These are phyloP conservation scores for Chaetomiaceae sp. DNA, from an alignment of 2,329 filamentous ascomycete genomes.

Conservation along the genomic window DNA sequence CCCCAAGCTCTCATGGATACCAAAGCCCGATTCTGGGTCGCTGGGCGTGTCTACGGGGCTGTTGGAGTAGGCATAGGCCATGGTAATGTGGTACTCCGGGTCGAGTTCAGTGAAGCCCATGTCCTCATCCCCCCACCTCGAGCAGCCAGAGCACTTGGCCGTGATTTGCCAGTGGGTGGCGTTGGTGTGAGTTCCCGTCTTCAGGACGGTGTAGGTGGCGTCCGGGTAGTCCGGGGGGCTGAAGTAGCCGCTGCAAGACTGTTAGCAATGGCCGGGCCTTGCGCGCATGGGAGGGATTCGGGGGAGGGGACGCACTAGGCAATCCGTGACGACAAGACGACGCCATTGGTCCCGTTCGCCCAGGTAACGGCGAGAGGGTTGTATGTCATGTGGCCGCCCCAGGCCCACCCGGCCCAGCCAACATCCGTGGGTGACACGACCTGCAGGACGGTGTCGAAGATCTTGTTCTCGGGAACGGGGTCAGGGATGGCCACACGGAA, in stretches of 20 bases:
- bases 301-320: slow-evolving; percentile 37
- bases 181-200: slow-evolving; percentile 37
- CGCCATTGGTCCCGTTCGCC: slow-evolving; percentile 38
- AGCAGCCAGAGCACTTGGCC: slow-evolving; percentile 40
- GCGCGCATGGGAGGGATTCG: background rate
- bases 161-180: slow-evolving; percentile 40
- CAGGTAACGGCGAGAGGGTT: slow-evolving; percentile 44
- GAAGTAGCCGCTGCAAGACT: slow-evolving; percentile 32
- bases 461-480: slow-evolving; percentile 27
- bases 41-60: slow-evolving; percentile 37
- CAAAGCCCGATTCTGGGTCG: slow-evolving; percentile 36
- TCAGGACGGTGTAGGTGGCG: slow-evolving; percentile 33
- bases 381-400: slow-evolving; percentile 48
- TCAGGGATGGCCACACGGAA: slow-evolving; percentile 37
- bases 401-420: slow-evolving; percentile 46
- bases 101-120: slow-evolving; percentile 37
- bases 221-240: slow-evolving; percentile 31
- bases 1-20: slow-evolving; percentile 41
- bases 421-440: slow-evolving; percentile 40
- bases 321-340: slow-evolving; percentile 41
- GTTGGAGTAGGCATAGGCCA: slow-evolving; percentile 39
- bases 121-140: slow-evolving; percentile 40
- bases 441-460: slow-evolving; percentile 36
- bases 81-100: slow-evolving; percentile 34
- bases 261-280: slow-evolving; percentile 9